Percentiles rank a stretch among this genome's conserved stretches.
These are phyloP conservation scores for Trypanosoma conorhini DNA, from an alignment of 208 protist species.

Conservation along the genomic window DNA sequence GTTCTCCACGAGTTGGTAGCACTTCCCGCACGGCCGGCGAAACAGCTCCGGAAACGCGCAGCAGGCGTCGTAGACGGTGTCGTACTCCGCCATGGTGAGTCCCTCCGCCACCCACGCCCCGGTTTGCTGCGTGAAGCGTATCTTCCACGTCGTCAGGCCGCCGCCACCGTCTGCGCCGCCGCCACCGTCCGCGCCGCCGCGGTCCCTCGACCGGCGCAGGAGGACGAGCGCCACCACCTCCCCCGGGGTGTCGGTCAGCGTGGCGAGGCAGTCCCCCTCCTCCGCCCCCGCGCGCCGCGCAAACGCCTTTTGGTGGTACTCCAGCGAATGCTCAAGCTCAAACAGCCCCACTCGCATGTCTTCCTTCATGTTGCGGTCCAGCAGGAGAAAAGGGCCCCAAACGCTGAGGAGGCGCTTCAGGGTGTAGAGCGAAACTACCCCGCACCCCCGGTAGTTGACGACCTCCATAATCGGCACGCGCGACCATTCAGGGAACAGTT, in stretches of 20 bases:
- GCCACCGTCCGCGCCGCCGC: neutral
- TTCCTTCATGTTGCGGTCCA: conserved; percentile 69
- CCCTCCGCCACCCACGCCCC: conserved; percentile 76
- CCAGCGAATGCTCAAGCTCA: conserved; percentile 53
- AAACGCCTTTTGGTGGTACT: conserved; percentile 53
- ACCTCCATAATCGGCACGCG: conserved; percentile 50
- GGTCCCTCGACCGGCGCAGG: neutral
- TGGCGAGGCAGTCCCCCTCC: conserved; percentile 75
- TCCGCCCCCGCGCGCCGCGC: conserved; percentile 43
- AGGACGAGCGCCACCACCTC: conserved; percentile 63
- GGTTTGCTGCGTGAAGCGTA: conserved; percentile 67
- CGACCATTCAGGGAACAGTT: conserved; percentile 60
- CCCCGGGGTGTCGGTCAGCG: conserved; percentile 52
- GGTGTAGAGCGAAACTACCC: conserved; percentile 77
- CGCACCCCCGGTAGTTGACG: conserved; percentile 69
- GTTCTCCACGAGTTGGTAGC: conserved; percentile 2
- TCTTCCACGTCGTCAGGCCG: conserved; percentile 33
- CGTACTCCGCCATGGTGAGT: conserved; percentile 68
- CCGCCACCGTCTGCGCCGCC: neutral
- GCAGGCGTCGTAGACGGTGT: conserved; percentile 66
- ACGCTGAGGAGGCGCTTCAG: conserved; percentile 72
- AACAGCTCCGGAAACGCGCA: conserved; percentile 71
- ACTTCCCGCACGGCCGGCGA: conserved; percentile 43
- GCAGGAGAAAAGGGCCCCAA: conserved; percentile 82
- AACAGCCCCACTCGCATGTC: conserved; percentile 58